Base-by-base conservation (phyloP, 768 basidiomycete genomes). In the Sarcodon sp. region DNA sequence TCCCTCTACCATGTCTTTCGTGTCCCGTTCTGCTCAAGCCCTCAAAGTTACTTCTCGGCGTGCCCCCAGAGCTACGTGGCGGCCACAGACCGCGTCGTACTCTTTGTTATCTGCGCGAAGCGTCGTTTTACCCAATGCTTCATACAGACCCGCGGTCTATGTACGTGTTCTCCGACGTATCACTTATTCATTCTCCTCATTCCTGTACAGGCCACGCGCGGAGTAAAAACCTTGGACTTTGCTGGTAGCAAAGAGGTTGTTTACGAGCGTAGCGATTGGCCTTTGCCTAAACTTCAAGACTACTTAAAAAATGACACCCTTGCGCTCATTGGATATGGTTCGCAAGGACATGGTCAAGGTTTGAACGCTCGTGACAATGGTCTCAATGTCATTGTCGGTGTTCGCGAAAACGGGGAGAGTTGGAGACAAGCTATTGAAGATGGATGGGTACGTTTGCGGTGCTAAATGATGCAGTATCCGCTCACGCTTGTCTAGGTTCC, bases 221-320 rank as follows among this genome's bases (percentile, higher is more conserved):
- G 92, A 50, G 61, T 96, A 57, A 94, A 97, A 72, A 92, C 91
- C 46, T 86, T 97, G 59, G 85, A 94, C 74, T 96, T 97, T 69
- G 92, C 93, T 47, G 93, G 92, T 58, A 83, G 84, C 51, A 77
- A 91, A 62, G 92, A 97, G 71, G 77, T 78, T 53, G 88, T 97
- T 43, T 97, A 93, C 61, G 93, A 97, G 71, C 88, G 89, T 54
- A 77, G 76, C 57, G 96, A 99, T 77, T 99, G 96, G 96, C 96
- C 96, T 34, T 71, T 94, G 53, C 81, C 90, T 52, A 98, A 89
- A 71, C 83, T 99, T 62, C 94, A 98, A 66, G 92, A 98, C 65
- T 99, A 94, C 77, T 96, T 99, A 79, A 98, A 98, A 70, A 87
- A 98, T 63, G 96, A 99, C 68, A 97, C 93, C 55, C 88, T 99